A percentile compares a stretch with the other conserved stretches of the same genome.
phyloP scores from a whole-genome alignment of 768 basidiomycete genomes.

The Leccinum uliginosum region DNA sequence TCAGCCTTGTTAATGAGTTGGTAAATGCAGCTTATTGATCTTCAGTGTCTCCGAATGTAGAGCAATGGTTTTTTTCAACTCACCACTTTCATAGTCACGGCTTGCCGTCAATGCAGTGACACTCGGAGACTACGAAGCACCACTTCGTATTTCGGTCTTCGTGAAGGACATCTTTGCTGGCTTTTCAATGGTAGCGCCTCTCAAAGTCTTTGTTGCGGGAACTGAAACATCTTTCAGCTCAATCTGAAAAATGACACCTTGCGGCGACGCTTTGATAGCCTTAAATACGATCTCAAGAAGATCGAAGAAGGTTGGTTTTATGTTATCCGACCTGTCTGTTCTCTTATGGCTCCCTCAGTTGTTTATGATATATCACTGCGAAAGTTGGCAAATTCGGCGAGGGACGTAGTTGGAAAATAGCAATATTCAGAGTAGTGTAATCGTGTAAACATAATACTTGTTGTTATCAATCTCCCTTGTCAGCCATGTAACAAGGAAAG shows the following conservation, averaged over 20 bases:
- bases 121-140: slow-evolving; percentile 73
- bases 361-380: slow-evolving; percentile 83
- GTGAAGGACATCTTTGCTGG: slow-evolving; percentile 82
- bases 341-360: slow-evolving; percentile 39
- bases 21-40: slow-evolving; percentile 37
- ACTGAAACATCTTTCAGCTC: slow-evolving; percentile 40
- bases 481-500: not conserved
- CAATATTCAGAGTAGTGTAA: not conserved
- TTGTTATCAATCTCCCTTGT: not conserved
- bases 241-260: slow-evolving; percentile 79
- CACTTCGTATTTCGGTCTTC: slow-evolving; percentile 70
- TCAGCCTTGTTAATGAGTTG: slow-evolving; percentile 75
- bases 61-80: slow-evolving; percentile 2
- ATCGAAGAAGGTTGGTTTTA: slow-evolving; percentile 70
- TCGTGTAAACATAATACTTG: not conserved
- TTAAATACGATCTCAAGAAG: slow-evolving; percentile 86
- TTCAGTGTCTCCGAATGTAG: not conserved
- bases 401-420: not conserved
- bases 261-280: slow-evolving; percentile 71
- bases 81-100: slow-evolving; percentile 50
- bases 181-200: slow-evolving; percentile 63
- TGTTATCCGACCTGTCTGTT: not conserved
- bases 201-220: not conserved
- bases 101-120: slow-evolving; percentile 82
- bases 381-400: slow-evolving; percentile 44